Evolutionary conservation across 768 basidiomycete genomes (phyloP).

Genomic region (Crucibulum laeve): DNA sequence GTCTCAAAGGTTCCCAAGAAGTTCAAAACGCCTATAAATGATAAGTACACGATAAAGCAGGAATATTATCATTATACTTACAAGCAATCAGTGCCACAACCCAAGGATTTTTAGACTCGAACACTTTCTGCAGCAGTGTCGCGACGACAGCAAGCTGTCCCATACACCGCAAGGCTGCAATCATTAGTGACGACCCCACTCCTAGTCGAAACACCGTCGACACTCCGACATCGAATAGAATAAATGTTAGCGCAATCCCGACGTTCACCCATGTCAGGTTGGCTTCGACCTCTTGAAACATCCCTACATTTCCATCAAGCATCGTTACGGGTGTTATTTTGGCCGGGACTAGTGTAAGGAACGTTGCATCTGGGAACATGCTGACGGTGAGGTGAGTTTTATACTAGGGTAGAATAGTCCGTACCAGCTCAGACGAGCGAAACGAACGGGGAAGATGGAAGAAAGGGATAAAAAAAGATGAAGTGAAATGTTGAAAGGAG

Average conservation of each 20-base stretch:
- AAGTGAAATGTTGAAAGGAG: too few species aligned
- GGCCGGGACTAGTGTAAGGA: too few species aligned
- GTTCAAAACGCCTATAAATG: slow-evolving; percentile 56
- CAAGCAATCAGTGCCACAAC: slow-evolving; percentile 70
- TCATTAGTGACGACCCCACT: slow-evolving; percentile 61
- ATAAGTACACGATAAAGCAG: neutral
- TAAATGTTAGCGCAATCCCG: slow-evolving; percentile 68
- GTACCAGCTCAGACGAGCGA: too few species aligned
- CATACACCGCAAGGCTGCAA: slow-evolving; percentile 70
- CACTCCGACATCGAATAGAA: slow-evolving; percentile 65
- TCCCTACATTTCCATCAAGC: neutral
- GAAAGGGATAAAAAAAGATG: too few species aligned
- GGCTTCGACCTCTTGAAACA: neutral
- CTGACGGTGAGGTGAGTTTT: too few species aligned
- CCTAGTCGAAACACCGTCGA: slow-evolving; percentile 65
- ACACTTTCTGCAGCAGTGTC: slow-evolving; percentile 64
- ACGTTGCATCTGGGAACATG: too few species aligned
- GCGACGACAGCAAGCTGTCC: slow-evolving; percentile 77
- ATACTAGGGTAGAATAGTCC: too few species aligned
- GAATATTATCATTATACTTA: slow-evolving; percentile 29
- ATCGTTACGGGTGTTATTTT: neutral
- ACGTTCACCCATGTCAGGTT: slow-evolving; percentile 70
- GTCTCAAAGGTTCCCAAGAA: slow-evolving; percentile 75
- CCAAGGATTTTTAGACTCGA: slow-evolving; percentile 72
- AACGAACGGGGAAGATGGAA: too few species aligned